Evolutionary conservation across 805 yeast species (phyloP).

Genomic region (Groenewaldozyma salmanticensis): DNA sequence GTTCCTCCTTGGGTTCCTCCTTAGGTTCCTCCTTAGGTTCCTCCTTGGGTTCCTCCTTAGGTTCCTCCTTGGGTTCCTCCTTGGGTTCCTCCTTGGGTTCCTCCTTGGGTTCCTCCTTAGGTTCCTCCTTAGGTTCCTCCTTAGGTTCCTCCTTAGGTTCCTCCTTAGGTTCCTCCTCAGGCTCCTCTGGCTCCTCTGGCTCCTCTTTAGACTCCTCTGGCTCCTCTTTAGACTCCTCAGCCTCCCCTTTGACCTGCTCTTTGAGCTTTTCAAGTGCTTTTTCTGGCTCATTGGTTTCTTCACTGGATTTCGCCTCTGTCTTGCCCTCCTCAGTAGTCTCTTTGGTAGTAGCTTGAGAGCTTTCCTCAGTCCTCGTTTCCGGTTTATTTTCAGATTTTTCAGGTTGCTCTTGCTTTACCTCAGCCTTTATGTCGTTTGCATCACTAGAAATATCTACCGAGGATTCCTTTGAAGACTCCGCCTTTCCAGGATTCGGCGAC

Average conservation of each 20-base stretch:
- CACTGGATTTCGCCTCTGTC: neutral
- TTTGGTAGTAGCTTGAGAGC: slow-evolving; percentile 2
- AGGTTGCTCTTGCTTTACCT: slow-evolving; percentile 6
- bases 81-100: neutral
- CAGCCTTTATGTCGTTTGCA: slow-evolving; percentile 3
- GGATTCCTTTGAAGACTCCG: slow-evolving; percentile 12
- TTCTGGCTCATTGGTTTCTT: slow-evolving; percentile 1
- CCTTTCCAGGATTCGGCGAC: slow-evolving; percentile 11
- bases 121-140: neutral
- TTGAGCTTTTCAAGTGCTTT: neutral
- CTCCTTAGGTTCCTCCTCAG: slow-evolving; percentile 1
- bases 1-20: neutral
- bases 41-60: slow-evolving; percentile 4
- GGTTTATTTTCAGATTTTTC: slow-evolving; percentile 1
- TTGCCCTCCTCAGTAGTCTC: slow-evolving; percentile 10
- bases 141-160: slow-evolving; percentile 7
- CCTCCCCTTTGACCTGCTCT: neutral
- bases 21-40: slow-evolving; percentile 1
- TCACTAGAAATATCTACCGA: slow-evolving; percentile 1
- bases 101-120: neutral
- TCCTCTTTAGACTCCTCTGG: slow-evolving; percentile 4
- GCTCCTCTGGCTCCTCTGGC: slow-evolving; percentile 1
- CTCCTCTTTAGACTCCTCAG: slow-evolving; percentile 7
- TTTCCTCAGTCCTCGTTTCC: neutral
- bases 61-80: slow-evolving; percentile 1